Evolutionary conservation across 805 yeast species (phyloP).

Genomic region (Kuraishia borneana): DNA sequence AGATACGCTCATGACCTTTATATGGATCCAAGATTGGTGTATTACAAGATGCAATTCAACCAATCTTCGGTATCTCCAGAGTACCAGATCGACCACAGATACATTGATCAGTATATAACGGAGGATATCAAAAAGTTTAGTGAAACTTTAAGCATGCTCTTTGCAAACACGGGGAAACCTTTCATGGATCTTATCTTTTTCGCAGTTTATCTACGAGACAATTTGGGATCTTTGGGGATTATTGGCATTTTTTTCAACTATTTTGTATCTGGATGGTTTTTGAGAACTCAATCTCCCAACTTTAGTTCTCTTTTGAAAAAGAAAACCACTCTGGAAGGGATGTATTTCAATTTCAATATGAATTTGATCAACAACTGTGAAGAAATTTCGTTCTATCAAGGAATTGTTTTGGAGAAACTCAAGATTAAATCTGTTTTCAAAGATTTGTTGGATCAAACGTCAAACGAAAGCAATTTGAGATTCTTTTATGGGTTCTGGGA

Average conservation of each 20-base stretch:
- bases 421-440: constrained; percentile 52
- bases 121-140: constrained; percentile 76
- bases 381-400: constrained; percentile 91
- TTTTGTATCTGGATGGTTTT: constrained; percentile 62
- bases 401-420: constrained; percentile 64
- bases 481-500: constrained; percentile 66
- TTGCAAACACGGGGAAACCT: constrained; percentile 88
- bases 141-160: constrained; percentile 70
- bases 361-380: constrained; percentile 83
- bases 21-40: constrained; percentile 68
- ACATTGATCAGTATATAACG: constrained; percentile 80
- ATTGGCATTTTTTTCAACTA: constrained; percentile 75
- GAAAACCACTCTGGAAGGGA: constrained; percentile 76
- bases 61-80: constrained; percentile 13
- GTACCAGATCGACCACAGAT: constrained; percentile 32
- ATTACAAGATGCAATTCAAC: constrained; percentile 69
- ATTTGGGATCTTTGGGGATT: constrained; percentile 80
- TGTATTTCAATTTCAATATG: constrained; percentile 76
- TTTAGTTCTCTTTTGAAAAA: constrained; percentile 68
- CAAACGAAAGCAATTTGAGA: constrained; percentile 37
- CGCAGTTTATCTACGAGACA: constrained; percentile 72
- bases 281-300: constrained; percentile 71
- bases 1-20: constrained; percentile 88
- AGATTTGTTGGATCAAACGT: constrained; percentile 28
- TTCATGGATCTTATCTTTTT: constrained; percentile 77